Percentiles rank a stretch among this genome's conserved stretches.
Conservation (phyloP, 1,139 yeast genomes). For the Geotrichum candidum region DNA sequence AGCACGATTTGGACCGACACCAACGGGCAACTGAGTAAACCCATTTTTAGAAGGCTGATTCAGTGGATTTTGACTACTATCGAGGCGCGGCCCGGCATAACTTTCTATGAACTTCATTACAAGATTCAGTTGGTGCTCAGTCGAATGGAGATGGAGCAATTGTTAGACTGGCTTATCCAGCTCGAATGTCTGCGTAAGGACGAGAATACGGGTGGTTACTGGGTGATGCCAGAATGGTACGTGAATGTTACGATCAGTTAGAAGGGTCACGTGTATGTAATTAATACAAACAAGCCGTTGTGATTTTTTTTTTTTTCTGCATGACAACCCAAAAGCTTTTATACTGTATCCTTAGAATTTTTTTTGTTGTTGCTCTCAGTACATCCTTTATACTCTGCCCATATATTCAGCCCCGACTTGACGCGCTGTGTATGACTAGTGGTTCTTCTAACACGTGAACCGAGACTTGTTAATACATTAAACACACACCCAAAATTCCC, state of each 20-base stretch:
- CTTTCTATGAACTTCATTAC: conserved; percentile 34
- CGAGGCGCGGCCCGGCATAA: conserved; percentile 54
- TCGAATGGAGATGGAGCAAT: conserved; percentile 43
- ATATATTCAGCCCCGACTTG: background rate
- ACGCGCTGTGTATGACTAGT: background rate
- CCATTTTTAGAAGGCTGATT: conserved; percentile 55
- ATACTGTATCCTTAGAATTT: background rate
- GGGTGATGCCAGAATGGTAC: conserved; percentile 53
- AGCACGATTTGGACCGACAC: conserved; percentile 69
- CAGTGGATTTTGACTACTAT: conserved; percentile 49
- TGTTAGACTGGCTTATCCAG: conserved; percentile 54
- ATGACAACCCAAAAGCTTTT: background rate
- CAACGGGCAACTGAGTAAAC: conserved; percentile 51
- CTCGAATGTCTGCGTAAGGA: conserved; percentile 41
- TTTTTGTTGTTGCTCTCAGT: background rate
- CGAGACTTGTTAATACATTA: background rate
- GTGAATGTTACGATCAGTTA: background rate
- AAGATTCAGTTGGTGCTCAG: conserved; percentile 44
- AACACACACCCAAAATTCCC: background rate
- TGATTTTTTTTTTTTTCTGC: background rate
- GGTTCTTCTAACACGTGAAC: background rate
- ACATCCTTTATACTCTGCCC: background rate
- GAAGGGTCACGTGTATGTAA: background rate
- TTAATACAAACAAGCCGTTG: background rate
- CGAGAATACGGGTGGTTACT: conserved; percentile 42